A percentile compares a stretch with the other conserved stretches of the same genome.
Evolutionary conservation across 2,329 filamentous ascomycete genomes (phyloP).

Genomic region (Alternaria brassicae): DNA sequence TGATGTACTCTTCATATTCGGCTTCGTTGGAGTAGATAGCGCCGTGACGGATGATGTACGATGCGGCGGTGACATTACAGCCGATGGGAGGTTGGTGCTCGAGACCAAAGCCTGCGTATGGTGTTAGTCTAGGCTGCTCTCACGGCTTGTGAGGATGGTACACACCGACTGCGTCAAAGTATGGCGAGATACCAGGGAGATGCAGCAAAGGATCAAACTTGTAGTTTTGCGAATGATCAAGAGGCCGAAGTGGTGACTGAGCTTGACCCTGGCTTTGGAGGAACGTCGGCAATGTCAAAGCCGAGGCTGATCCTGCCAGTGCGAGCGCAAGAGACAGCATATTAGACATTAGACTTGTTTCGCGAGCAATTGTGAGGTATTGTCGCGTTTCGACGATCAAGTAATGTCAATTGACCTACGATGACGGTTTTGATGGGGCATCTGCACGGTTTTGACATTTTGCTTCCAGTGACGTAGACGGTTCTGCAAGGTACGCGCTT

Average conservation of each 20-base stretch:
- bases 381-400: not conserved
- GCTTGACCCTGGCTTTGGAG: constrained; percentile 9
- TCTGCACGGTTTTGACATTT: constrained; percentile 13
- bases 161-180: constrained; percentile 56
- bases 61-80: constrained; percentile 58
- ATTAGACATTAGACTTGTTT: constrained; percentile 1
- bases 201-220: constrained; percentile 58
- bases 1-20: constrained; percentile 59
- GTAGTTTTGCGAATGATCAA: constrained; percentile 47
- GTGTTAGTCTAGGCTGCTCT: not conserved
- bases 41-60: constrained; percentile 59
- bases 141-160: not conserved
- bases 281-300: constrained; percentile 24
- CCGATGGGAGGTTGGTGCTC: constrained; percentile 57
- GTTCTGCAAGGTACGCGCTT: constrained; percentile 7
- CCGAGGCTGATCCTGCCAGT: constrained; percentile 29
- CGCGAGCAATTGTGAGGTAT: not conserved
- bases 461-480: constrained; percentile 13
- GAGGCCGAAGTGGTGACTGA: constrained; percentile 27
- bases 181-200: constrained; percentile 59
- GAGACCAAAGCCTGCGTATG: constrained; percentile 44
- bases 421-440: not conserved
- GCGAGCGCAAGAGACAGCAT: constrained; percentile 27
- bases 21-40: constrained; percentile 60
- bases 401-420: not conserved